Conservation (phyloP, 2,329 filamentous ascomycete genomes). For the Ophiocordyceps camponoti-leonardi region DNA sequence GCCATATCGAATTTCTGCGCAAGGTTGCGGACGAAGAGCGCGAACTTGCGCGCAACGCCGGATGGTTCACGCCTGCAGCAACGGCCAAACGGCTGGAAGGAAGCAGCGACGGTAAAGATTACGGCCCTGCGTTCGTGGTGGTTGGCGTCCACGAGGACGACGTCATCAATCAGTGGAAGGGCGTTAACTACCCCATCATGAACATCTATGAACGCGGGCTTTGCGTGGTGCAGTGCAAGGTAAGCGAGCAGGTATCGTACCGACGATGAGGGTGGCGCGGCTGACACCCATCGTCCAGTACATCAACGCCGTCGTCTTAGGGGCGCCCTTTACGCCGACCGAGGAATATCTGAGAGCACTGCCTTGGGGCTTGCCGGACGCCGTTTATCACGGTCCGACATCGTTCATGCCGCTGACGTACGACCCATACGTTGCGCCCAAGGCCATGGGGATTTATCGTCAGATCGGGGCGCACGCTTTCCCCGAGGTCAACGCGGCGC, state of each 20-base stretch:
- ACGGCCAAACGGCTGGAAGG: slow-evolving; percentile 44
- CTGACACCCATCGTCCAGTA: slow-evolving; percentile 37
- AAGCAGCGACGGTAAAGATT: slow-evolving; percentile 41
- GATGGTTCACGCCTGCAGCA: slow-evolving; percentile 58
- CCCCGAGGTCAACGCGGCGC: slow-evolving; percentile 73
- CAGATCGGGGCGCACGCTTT: slow-evolving; percentile 66
- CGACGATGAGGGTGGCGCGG: background rate
- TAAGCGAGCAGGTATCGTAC: slow-evolving; percentile 20
- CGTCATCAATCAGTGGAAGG: slow-evolving; percentile 93
- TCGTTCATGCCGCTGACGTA: slow-evolving; percentile 70
- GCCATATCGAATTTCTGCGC: slow-evolving; percentile 87
- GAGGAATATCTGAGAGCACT: slow-evolving; percentile 58
- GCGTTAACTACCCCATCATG: slow-evolving; percentile 98
- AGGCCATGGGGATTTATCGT: slow-evolving; percentile 67
- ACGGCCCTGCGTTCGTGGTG: slow-evolving; percentile 71
- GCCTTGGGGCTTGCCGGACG: slow-evolving; percentile 56
- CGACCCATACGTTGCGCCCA: slow-evolving; percentile 67
- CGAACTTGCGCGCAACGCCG: slow-evolving; percentile 43
- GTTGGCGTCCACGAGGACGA: slow-evolving; percentile 88
- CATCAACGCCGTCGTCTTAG: slow-evolving; percentile 74
- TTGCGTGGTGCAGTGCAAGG: slow-evolving; percentile 87
- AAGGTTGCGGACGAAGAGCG: slow-evolving; percentile 61
- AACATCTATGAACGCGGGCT: slow-evolving; percentile 94
- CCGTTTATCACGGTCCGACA: slow-evolving; percentile 93
- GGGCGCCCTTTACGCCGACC: slow-evolving; percentile 76